These are phyloP conservation scores for Prunus dulcis DNA, from an alignment of 306 rosid species.

Conservation along the genomic window DNA sequence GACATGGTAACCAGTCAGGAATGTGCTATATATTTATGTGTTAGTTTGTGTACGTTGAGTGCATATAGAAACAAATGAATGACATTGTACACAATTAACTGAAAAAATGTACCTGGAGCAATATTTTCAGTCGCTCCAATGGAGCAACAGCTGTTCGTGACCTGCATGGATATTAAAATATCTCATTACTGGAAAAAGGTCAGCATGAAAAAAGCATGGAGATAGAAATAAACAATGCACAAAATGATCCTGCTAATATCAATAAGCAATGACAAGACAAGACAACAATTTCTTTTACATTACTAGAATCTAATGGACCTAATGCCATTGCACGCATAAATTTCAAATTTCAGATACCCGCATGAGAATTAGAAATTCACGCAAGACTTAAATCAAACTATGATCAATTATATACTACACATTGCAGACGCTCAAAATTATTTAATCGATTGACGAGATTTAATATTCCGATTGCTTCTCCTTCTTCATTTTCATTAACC, in stretches of 20 bases:
- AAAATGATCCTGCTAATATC: background rate
- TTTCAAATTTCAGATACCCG: background rate
- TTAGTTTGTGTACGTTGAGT: background rate
- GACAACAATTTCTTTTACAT: background rate
- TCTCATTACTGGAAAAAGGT: background rate
- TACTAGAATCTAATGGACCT: background rate
- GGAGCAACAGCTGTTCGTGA: constrained; percentile 99
- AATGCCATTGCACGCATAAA: background rate
- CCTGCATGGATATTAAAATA: constrained; percentile 39
- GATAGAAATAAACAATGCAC: background rate
- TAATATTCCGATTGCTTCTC: background rate
- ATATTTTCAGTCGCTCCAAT: constrained; percentile 88
- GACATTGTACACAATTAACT: constrained; percentile 8
- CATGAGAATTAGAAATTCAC: background rate
- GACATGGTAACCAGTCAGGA: constrained; percentile 10
- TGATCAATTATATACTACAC: background rate
- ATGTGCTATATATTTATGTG: background rate
- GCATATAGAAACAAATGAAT: background rate
- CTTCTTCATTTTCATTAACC: background rate
- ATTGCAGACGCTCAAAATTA: background rate
- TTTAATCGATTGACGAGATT: background rate
- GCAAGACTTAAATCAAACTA: background rate
- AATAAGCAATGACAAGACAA: background rate
- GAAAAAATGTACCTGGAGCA: constrained; percentile 72
- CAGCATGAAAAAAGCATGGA: background rate